Base-by-base conservation (phyloP, 306 rosid species). In the Vigna hirtella region DNA sequence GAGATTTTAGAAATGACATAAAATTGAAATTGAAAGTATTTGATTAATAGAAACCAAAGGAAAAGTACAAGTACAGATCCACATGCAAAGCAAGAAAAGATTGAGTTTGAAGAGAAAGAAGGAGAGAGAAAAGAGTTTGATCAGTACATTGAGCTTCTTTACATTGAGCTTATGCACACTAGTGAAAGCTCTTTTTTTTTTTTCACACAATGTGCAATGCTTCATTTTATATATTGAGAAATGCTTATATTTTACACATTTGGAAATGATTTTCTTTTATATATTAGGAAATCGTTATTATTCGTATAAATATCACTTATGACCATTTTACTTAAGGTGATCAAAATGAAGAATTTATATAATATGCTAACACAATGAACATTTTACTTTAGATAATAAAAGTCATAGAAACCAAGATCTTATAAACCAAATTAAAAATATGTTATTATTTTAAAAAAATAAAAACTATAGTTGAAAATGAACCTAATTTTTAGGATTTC, bases 61-160 rank as follows among this genome's bases (percentile, higher is more conserved):
- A 42, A 51, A 78, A 16, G 22, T 9, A 10, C 57, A 78, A 49
- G 53, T 62, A 36, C 69, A 61, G 73, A 63, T 72, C 56, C 59
- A 70, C 42, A 49, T 10, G n/a, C 2, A 50, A 12, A 65, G 53
- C 38, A 34, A 58, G 38, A 34, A 63, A 28, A 51, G 65, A 6
- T 38, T 40, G 45, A 77, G 66, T 66, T 63, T 11, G 45, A 65
- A 36, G 70, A 65, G 12, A 57, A 5, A 34, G 63, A 36, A 49
- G 38, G 8, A 48, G 32, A 62, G 79, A 73, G 70, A 30, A 28
- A 61, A 15, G 43, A 61, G 43, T 61, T 61, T 61, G 66, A 61
- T 61, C 17, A 28, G 77, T 59, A 70, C 61, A 47, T 78, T 9
- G 34, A 48, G 70, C 63, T 78, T 52, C 20, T 18, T 18, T 59